These are phyloP conservation scores for Usnea hakonensis DNA, from an alignment of 495 filamentous ascomycete species.

Conservation along the genomic window DNA sequence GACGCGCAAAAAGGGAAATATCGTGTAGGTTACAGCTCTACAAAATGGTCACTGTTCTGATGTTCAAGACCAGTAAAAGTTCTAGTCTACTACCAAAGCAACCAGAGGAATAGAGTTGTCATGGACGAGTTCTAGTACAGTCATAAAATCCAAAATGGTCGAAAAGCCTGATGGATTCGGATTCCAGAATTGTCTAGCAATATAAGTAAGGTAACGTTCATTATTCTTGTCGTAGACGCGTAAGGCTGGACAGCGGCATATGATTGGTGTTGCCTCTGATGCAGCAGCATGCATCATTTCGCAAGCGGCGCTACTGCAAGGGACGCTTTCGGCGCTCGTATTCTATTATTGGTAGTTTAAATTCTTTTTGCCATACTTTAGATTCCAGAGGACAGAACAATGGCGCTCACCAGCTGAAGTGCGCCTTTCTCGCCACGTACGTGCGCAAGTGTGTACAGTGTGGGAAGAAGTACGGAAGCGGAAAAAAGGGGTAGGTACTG, in stretches of 20 bases:
- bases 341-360: conserved; percentile 14
- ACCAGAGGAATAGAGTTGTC: too few relatives aligned
- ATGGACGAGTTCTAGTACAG: too few relatives aligned
- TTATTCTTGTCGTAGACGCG: background rate
- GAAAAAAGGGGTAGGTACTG: conserved; percentile 1
- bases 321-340: conserved; percentile 13
- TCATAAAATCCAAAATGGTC: background rate
- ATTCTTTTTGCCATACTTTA: conserved; percentile 1
- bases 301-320: conserved; percentile 18
- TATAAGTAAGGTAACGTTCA: too few relatives aligned
- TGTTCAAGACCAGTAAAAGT: too few relatives aligned
- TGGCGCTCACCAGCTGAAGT: background rate
- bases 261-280: background rate
- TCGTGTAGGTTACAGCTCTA: too few relatives aligned
- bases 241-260: background rate
- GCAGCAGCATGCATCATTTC: background rate
- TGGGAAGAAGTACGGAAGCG: background rate
- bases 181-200: background rate
- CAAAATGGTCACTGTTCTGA: too few relatives aligned
- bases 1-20: background rate
- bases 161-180: background rate
- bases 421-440: conserved; percentile 3
- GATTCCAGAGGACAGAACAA: background rate
- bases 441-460: background rate
- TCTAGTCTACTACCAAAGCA: background rate